Evolutionary conservation across 108 stramenopile genomes (phyloP).

Genomic region (Cyclotella cryptica): DNA sequence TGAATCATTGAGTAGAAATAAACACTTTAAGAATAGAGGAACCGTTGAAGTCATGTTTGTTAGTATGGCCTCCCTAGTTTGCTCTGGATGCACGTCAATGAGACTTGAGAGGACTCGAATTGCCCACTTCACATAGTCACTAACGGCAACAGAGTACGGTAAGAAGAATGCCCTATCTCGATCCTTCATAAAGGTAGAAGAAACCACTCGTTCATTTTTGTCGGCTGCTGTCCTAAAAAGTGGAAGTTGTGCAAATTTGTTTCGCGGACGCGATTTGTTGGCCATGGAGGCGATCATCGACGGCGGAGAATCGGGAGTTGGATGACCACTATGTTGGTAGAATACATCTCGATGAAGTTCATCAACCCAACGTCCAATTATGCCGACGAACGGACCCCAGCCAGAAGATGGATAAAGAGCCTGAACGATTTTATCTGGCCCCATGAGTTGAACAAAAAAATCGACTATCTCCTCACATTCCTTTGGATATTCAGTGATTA

Average conservation of each 20-base stretch:
- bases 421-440: constrained; percentile 34
- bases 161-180: constrained; percentile 30
- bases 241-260: constrained; percentile 1
- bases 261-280: not conserved
- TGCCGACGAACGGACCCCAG: constrained; percentile 40
- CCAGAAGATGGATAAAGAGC: constrained; percentile 30
- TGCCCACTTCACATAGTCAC: constrained; percentile 39
- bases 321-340: not conserved
- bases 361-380: constrained; percentile 35
- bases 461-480: constrained; percentile 38
- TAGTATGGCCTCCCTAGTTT: constrained; percentile 47
- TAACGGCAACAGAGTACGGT: constrained; percentile 28
- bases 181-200: constrained; percentile 15
- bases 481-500: constrained; percentile 23
- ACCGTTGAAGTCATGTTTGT: constrained; percentile 48
- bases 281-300: not conserved
- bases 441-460: constrained; percentile 37
- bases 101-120: constrained; percentile 47
- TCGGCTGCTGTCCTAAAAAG: constrained; percentile 6
- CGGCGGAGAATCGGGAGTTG: not conserved
- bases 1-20: constrained; percentile 33
- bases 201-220: constrained; percentile 7
- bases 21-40: constrained; percentile 47
- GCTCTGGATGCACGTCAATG: constrained; percentile 44
- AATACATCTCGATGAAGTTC: constrained; percentile 21